Conservation (phyloP, 176 grass and related monocot species). For the Rhipidocladum racemiflorum region DNA sequence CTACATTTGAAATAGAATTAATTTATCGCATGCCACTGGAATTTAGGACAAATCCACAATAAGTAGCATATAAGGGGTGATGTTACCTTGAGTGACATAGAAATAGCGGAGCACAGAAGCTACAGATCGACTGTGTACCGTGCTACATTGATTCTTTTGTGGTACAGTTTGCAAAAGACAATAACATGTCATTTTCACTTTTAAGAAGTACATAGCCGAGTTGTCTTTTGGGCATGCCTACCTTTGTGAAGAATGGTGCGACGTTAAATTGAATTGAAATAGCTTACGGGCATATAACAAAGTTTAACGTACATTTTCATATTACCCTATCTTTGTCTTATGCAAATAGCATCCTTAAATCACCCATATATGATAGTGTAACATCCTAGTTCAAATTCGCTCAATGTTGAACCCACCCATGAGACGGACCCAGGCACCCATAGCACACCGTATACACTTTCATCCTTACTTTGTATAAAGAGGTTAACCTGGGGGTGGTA, state of each 20-base stretch:
- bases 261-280: constrained; percentile 11
- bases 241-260: constrained; percentile 1
- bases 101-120: background rate
- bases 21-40: too few relatives aligned
- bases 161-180: background rate
- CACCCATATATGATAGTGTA: constrained; percentile 86
- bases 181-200: constrained; percentile 6
- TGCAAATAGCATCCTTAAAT: constrained; percentile 91
- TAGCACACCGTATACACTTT: too few relatives aligned
- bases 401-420: too few relatives aligned
- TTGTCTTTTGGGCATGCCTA: background rate
- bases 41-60: too few relatives aligned
- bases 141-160: background rate
- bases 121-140: background rate
- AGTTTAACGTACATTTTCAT: background rate
- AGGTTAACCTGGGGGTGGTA: too few relatives aligned
- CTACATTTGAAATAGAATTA: background rate
- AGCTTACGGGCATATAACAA: background rate
- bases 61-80: too few relatives aligned
- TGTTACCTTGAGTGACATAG: too few relatives aligned
- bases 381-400: too few relatives aligned
- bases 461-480: too few relatives aligned
- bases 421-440: too few relatives aligned
- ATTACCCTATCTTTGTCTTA: constrained; percentile 89
- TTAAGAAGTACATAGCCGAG: background rate